These are phyloP conservation scores for Arctium minus DNA, from an alignment of 129 eudicot genomes.

Conservation along the genomic window DNA sequence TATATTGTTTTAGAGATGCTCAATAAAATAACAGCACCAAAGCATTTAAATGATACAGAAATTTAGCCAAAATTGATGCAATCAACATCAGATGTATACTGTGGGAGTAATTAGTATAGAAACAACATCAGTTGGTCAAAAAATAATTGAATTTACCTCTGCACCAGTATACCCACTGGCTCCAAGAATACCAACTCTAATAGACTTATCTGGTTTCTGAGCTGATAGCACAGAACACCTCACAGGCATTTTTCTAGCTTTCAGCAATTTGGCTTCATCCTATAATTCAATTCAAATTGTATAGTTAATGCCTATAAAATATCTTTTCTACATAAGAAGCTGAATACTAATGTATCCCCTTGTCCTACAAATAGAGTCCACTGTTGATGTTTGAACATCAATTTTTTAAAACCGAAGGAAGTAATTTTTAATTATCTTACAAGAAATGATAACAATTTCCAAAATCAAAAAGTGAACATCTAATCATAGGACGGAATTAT, in stretches of 20 bases:
- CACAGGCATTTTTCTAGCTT: constrained; percentile 29
- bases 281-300: constrained; percentile 22
- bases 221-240: constrained; percentile 49
- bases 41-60: not conserved
- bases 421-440: not conserved
- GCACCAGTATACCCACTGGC: constrained; percentile 98
- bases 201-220: constrained; percentile 43
- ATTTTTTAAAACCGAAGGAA: not conserved
- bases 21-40: not conserved
- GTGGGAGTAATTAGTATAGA: not conserved
- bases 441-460: not conserved
- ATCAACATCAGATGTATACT: not conserved
- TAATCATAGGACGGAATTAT: not conserved
- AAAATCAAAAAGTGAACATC: not conserved
- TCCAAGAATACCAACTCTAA: constrained; percentile 94
- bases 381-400: not conserved
- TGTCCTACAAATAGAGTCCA: not conserved
- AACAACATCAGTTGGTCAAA: not conserved
- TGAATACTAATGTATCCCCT: not conserved
- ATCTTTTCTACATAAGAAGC: not conserved
- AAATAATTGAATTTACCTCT: constrained; percentile 50
- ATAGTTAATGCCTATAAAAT: not conserved
- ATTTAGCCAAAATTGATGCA: not conserved
- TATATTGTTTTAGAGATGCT: not conserved
- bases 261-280: constrained; percentile 37